These are phyloP conservation scores for Claviceps arundinis DNA, from an alignment of 2,329 filamentous ascomycete species.

Conservation along the genomic window DNA sequence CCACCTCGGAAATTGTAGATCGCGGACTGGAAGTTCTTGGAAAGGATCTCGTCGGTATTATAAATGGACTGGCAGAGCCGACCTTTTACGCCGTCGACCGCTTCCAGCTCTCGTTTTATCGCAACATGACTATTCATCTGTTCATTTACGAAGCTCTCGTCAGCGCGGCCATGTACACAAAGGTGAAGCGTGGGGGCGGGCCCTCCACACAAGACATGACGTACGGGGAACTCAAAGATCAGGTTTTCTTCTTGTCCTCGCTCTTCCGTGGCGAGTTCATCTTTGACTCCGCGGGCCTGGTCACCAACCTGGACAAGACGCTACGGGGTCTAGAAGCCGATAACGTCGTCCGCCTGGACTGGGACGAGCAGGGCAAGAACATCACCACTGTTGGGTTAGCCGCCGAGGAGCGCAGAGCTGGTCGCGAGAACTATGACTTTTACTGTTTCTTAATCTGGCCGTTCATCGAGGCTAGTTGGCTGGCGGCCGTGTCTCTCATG, in stretches of 20 bases:
- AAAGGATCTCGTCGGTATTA: slow-evolving; percentile 69
- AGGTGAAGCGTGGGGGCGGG: slow-evolving; percentile 82
- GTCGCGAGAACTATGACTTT: slow-evolving; percentile 93
- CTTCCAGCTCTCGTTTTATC: slow-evolving; percentile 95
- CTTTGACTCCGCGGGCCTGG: slow-evolving; percentile 76
- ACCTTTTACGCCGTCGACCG: slow-evolving; percentile 92
- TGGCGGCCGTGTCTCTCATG: slow-evolving; percentile 77
- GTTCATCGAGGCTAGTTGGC: slow-evolving; percentile 89
- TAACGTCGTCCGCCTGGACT: slow-evolving; percentile 56
- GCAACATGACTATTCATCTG: slow-evolving; percentile 98
- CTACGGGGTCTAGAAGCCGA: slow-evolving; percentile 66
- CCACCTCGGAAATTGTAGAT: slow-evolving; percentile 71
- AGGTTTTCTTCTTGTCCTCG: slow-evolving; percentile 82
- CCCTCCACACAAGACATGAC: slow-evolving; percentile 66
- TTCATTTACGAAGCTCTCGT: slow-evolving; percentile 91
- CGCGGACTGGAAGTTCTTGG: slow-evolving; percentile 85
- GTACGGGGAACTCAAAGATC: slow-evolving; percentile 58
- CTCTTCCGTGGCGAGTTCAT: slow-evolving; percentile 96
- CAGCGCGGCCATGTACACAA: slow-evolving; percentile 78
- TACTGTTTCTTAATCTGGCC: slow-evolving; percentile 99
- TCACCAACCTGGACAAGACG: slow-evolving; percentile 68
- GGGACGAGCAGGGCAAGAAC: slow-evolving; percentile 34
- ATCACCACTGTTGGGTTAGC: slow-evolving; percentile 62
- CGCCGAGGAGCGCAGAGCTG: slow-evolving; percentile 59
- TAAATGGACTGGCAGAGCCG: slow-evolving; percentile 71